phyloP scores from a whole-genome alignment of 73 alveolate species.

The Diophrys sp. region DNA sequence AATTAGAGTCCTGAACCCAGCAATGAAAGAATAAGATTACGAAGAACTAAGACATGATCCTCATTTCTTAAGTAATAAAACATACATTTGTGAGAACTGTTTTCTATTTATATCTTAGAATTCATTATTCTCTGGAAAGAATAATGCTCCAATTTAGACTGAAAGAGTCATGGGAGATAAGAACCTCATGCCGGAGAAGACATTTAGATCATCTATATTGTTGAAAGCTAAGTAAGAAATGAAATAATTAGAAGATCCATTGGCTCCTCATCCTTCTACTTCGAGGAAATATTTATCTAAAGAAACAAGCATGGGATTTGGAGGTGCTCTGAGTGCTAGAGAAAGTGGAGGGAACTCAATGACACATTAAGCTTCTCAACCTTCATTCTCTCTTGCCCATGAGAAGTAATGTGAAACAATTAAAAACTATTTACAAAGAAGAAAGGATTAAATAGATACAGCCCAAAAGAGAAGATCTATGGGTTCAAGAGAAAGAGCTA shows the following conservation, averaged over 20 bases:
- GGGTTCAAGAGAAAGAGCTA: not conserved
- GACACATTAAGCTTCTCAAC: not conserved
- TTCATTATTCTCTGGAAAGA: not conserved
- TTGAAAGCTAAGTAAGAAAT: not conserved
- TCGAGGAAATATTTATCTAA: not conserved
- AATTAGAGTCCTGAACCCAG: conserved; percentile 60
- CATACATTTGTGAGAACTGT: conserved; percentile 68
- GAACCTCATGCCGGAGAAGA: conserved; percentile 12
- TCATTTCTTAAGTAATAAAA: conserved; percentile 43
- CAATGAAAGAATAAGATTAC: conserved; percentile 64
- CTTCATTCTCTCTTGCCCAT: not conserved
- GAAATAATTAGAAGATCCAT: not conserved
- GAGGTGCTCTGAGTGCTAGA: not conserved
- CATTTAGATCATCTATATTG: not conserved
- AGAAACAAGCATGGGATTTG: not conserved
- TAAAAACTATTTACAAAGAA: not conserved
- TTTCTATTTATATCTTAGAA: conserved; percentile 19
- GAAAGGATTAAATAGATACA: not conserved
- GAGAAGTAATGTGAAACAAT: not conserved
- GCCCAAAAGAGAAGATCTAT: not conserved
- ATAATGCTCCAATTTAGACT: not conserved
- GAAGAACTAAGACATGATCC: conserved; percentile 54
- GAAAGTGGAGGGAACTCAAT: not conserved
- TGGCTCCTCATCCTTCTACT: not conserved
- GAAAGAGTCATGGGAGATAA: not conserved